These are phyloP conservation scores for Polygonum aviculare DNA, from an alignment of 148 eudicot species.

Conservation along the genomic window DNA sequence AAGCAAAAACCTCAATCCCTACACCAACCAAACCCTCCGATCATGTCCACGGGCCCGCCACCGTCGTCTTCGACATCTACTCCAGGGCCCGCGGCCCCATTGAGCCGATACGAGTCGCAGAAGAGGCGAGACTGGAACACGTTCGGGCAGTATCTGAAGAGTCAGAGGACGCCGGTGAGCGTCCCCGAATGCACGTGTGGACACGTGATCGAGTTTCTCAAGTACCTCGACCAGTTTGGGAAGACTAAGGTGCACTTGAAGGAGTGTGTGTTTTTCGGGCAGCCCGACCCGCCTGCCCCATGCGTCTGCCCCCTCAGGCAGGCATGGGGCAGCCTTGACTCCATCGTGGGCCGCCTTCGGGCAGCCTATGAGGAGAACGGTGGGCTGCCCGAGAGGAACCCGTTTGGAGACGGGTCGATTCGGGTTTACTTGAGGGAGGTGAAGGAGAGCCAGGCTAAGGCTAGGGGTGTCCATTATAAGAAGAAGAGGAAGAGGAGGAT, in stretches of 20 bases:
- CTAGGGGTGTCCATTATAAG: constrained; percentile 73
- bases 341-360: constrained; percentile 65
- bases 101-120: constrained; percentile 73
- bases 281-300: constrained; percentile 75
- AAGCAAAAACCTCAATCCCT: background rate
- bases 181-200: constrained; percentile 51
- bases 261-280: constrained; percentile 67
- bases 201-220: constrained; percentile 66
- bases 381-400: constrained; percentile 61
- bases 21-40: background rate
- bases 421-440: constrained; percentile 63
- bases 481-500: constrained; percentile 64
- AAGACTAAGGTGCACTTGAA: constrained; percentile 74
- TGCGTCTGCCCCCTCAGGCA: constrained; percentile 77
- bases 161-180: constrained; percentile 54
- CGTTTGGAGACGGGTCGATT: constrained; percentile 68
- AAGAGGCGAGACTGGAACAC: constrained; percentile 84
- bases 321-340: constrained; percentile 89
- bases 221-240: constrained; percentile 79
- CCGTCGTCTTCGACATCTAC: background rate
- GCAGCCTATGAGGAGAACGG: constrained; percentile 86
- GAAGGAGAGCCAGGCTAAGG: constrained; percentile 73
- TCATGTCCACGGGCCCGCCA: background rate
- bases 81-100: background rate
- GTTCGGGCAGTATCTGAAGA: constrained; percentile 71